A percentile compares a stretch with the other conserved stretches of the same genome.
Conservation (phyloP, 176 grass and related monocot species). For the Cymbopogon citratus region DNA sequence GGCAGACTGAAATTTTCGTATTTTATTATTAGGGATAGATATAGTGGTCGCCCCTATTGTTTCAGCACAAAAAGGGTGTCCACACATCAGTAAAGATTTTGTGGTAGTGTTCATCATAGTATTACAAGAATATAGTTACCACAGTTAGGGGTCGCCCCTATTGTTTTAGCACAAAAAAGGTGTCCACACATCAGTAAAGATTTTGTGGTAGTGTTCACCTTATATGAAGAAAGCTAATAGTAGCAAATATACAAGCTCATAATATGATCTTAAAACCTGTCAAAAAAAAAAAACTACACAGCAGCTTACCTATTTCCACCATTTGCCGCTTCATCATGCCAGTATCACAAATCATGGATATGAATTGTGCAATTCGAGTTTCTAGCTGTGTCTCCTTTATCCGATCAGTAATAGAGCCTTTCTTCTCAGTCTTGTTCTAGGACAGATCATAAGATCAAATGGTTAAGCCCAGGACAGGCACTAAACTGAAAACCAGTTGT, state of each 20-base stretch:
- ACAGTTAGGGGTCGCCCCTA: neutral
- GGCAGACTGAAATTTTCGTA: too few species aligned
- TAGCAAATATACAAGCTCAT: neutral
- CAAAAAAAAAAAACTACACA: neutral
- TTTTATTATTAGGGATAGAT: too few species aligned
- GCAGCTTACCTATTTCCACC: constrained; percentile 88
- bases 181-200: neutral
- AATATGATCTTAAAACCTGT: neutral
- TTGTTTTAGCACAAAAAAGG: neutral
- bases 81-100: too few species aligned
- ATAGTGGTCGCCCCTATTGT: neutral
- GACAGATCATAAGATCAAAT: constrained; percentile 3
- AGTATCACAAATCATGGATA: constrained; percentile 85
- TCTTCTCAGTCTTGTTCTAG: constrained; percentile 6
- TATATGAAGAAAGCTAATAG: neutral
- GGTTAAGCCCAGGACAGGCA: constrained; percentile 14
- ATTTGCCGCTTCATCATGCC: constrained; percentile 98
- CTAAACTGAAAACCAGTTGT: constrained; percentile 11
- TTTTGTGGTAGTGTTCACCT: neutral
- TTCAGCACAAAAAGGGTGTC: too few species aligned
- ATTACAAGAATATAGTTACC: neutral
- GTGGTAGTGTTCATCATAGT: too few species aligned
- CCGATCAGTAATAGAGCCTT: constrained; percentile 38
- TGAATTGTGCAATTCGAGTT: constrained; percentile 61
- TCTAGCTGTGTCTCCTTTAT: constrained; percentile 77